phyloP scores from a whole-genome alignment of 768 basidiomycete species.

The Roridomyces roridus region DNA sequence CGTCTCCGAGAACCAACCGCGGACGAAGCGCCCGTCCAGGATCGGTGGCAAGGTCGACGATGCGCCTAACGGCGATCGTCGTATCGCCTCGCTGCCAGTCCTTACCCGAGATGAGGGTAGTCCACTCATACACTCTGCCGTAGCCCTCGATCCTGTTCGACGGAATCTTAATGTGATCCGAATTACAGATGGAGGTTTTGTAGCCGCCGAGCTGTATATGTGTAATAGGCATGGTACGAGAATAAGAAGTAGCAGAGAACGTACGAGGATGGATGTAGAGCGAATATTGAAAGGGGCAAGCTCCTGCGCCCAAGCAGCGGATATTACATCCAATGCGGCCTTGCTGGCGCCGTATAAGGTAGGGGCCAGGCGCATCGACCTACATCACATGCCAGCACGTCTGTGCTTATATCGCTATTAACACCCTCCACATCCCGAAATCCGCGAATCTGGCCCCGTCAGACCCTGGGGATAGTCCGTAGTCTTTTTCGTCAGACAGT shows the following conservation, averaged over 20 bases:
- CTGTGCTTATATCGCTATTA: too few relatives aligned
- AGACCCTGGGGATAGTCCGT: too few relatives aligned
- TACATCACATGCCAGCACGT: too few relatives aligned
- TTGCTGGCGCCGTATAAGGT: constrained; percentile 25
- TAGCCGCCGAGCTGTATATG: constrained; percentile 13
- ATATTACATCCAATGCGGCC: constrained; percentile 23
- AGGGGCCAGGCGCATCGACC: too few relatives aligned
- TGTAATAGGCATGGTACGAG: neutral
- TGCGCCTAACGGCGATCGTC: constrained; percentile 9
- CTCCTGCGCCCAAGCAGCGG: constrained; percentile 3
- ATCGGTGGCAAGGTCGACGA: constrained; percentile 17
- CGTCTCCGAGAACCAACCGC: constrained; percentile 18
- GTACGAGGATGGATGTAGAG: constrained; percentile 8
- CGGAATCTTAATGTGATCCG: constrained; percentile 7
- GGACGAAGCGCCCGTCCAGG: constrained; percentile 7
- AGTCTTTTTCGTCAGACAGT: too few relatives aligned
- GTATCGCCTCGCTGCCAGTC: constrained; percentile 22
- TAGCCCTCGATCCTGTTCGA: constrained; percentile 18
- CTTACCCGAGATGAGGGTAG: neutral
- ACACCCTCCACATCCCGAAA: too few relatives aligned
- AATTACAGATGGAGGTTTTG: constrained; percentile 17
- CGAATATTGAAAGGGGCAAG: neutral
- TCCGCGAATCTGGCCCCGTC: too few relatives aligned
- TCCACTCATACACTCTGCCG: constrained; percentile 2
- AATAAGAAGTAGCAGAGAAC: neutral